Evolutionary conservation across 495 filamentous ascomycete species (phyloP).

Genomic region (Extremus antarcticus): DNA sequence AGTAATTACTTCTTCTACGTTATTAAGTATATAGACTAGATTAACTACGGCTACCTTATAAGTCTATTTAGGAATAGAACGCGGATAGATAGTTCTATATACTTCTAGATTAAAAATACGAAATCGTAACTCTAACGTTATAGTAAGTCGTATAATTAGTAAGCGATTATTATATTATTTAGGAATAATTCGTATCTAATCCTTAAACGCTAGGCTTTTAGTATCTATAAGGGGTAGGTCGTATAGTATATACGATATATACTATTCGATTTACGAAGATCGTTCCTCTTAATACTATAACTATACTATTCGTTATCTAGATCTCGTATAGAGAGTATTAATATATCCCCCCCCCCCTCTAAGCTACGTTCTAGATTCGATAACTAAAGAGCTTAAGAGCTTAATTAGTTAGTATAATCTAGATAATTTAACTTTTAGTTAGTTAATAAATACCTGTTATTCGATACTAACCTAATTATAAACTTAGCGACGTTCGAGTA

Average conservation of each 20-base stretch:
- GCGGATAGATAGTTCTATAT: not conserved
- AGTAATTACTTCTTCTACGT: not conserved
- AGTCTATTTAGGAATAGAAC: not conserved
- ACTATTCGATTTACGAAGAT: not conserved
- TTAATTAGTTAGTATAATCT: not conserved
- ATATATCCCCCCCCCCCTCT: not conserved
- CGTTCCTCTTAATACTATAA: too few species aligned
- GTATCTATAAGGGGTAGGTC: not conserved
- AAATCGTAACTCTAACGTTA: too few species aligned
- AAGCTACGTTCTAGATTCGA: not conserved
- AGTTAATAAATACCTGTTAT: not conserved
- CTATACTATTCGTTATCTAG: not conserved
- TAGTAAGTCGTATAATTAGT: too few species aligned
- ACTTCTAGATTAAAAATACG: too few species aligned
- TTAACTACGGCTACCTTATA: not conserved
- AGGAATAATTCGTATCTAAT: too few species aligned
- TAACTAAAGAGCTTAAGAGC: not conserved
- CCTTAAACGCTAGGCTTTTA: too few species aligned
- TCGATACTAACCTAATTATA: not conserved
- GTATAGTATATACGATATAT: not conserved
- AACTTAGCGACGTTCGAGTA: not conserved
- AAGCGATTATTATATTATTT: too few species aligned
- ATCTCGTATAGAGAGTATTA: not conserved
- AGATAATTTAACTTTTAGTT: not conserved
- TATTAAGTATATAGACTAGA: not conserved